Conservation (phyloP, 164 flowering plant genomes). For the Nymphaea colorata region DNA sequence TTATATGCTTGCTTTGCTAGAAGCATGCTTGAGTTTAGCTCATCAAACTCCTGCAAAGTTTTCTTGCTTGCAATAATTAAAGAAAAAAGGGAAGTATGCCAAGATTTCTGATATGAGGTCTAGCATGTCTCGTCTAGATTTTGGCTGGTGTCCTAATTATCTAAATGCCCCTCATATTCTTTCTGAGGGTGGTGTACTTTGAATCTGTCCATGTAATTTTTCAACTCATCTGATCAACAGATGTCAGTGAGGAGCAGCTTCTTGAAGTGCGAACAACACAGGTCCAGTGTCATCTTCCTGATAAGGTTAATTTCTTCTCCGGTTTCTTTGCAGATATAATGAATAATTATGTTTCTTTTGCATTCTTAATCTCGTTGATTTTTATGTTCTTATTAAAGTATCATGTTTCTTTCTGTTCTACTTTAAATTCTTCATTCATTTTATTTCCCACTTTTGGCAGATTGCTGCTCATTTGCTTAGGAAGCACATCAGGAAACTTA, state of each 20-base stretch:
- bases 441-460: constrained; percentile 29
- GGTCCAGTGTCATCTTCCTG: constrained; percentile 54
- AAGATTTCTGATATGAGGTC: too few relatives aligned
- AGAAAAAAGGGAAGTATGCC: too few relatives aligned
- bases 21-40: too few relatives aligned
- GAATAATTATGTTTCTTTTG: not conserved
- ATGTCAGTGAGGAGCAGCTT: constrained; percentile 47
- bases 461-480: constrained; percentile 79
- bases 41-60: too few relatives aligned
- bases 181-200: not conserved
- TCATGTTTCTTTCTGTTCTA: too few relatives aligned
- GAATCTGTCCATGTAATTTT: not conserved
- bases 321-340: not conserved
- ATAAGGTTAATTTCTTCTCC: constrained; percentile 47
- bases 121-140: too few relatives aligned
- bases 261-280: constrained; percentile 61
- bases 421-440: not conserved
- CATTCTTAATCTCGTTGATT: too few relatives aligned
- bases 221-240: constrained; percentile 16
- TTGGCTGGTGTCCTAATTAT: too few relatives aligned
- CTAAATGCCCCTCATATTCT: too few relatives aligned
- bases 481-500: constrained; percentile 64
- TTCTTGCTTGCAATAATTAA: too few relatives aligned
- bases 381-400: too few relatives aligned
- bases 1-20: too few relatives aligned